Evolutionary conservation across 495 filamentous ascomycete genomes (phyloP), one percentile per base, ranked within the genome.

Genomic region (Penicillium chermesinum): DNA sequence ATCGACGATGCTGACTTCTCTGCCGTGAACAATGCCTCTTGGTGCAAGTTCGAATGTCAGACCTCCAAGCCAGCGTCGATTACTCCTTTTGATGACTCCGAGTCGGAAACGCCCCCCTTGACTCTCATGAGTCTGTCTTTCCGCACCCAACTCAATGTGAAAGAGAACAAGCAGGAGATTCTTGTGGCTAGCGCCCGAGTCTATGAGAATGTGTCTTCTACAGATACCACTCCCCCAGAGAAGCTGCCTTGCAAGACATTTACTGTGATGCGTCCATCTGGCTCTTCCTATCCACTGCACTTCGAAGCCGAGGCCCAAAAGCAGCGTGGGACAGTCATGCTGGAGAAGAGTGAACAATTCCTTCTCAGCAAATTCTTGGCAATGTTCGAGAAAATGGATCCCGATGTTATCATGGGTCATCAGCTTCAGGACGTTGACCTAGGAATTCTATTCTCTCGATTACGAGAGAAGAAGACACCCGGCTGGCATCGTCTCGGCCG

Each of bases 81-180:
- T 51, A 75, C 76, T 1, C 67, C 79, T 1, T 60, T 94, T 16
- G 79, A 77, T 35, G 88, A 95, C 54, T 76, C 81, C 4, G 91
- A 96, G 44, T 52, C 86, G 36, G 88, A 95, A 15, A 76, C 83
- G 1, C 93, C 93, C 13, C 88, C 90, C 25, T 70, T 98, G 50
- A 97, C 91, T 0, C 69, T 98, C 8, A 96, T 97, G 89, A 95
- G 89, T 71, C 70, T 98, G 53, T 83, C 90, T 6, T 74, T 98
- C 67, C 81, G 93, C 38, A 96, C 91, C 2, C 78, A 80, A 19
- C 83, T 95, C 63, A 96, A 96, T 59, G 78, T 81, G 33, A 96
- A 91, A 60, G 89, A 88, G 48, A 98, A 97, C 66, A 97, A 91
- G 69, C 90, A 96, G 55, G 93, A 98, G 66, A 93, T 98, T 42